Evolutionary conservation across 768 basidiomycete genomes (phyloP), one percentile per base, ranked within the genome.

Genomic region (Piloderma croceum): DNA sequence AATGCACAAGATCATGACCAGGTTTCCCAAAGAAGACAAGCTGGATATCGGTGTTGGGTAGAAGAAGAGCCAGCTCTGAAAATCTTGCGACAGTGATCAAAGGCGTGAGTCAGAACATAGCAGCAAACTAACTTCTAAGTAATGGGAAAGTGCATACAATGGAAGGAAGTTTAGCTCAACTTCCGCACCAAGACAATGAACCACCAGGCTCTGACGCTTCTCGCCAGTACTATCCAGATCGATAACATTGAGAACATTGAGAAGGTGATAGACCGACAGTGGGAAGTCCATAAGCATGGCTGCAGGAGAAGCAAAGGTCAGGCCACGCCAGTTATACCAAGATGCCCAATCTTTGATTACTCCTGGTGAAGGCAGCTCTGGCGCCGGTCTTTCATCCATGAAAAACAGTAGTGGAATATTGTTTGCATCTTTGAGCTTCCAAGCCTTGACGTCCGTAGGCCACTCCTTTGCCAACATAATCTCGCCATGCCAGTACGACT

Each of bases 241-340:
- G 13, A 61, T 43, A 35, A 65, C 43, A 6, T 60, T 51, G 12
- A 73, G 49, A 34, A 64, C 50, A 34, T 64, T 49, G 25, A 67
- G 46, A 19, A 72, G 46, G 17, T 63, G 56, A 43, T 69, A 72
- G 18, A 68, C 53, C 12, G 62, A 58, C 45, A 73, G 49, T 7
- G 71, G 68, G 46, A 61, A 71, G 38, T 69, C 64, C 48, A 74
- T 56, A n/a, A 70, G 55, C 25, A 73, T 56, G 19, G 62, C 67
- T 1, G 67, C 69, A 6, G 69, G 67, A 17, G 70, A 70, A 19
- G 54, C 52, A 27, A 69, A 51, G 24, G 71, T 62, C 17, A 74
- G 49, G 34, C 61, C 58, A 25, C 72, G 64, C 72, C 71, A 73
- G 34, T 59, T 45, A 49, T 73, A 67, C 56, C 69, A 74, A 19